Evolutionary conservation across 495 filamentous ascomycete genomes (phyloP).

Genomic region (Trichoderma virens): DNA sequence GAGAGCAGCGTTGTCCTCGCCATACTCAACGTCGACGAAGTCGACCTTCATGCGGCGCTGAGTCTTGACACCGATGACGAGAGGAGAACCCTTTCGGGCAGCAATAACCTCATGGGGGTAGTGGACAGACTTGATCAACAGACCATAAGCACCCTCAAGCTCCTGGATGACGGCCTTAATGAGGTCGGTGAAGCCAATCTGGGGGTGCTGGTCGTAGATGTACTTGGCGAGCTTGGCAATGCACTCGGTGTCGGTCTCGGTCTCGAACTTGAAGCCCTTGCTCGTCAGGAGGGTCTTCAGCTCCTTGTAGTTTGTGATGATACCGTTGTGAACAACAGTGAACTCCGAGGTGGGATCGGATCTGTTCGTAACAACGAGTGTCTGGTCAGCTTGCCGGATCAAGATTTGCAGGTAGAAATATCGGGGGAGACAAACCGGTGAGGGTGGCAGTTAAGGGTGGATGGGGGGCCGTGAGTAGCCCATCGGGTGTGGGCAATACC

Average conservation of each 20-base stretch:
- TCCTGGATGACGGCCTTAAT: conserved; percentile 97
- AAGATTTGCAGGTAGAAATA: background rate
- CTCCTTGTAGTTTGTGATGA: conserved; percentile 99
- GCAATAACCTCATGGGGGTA: conserved; percentile 97
- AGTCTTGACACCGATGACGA: conserved; percentile 92
- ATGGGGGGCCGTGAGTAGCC: conserved; percentile 95
- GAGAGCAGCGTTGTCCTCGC: conserved; percentile 71
- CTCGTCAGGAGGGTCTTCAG: conserved; percentile 82
- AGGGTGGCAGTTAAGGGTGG: conserved; percentile 92
- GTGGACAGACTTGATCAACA: conserved; percentile 95
- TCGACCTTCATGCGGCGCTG: conserved; percentile 99
- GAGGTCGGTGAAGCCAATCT: conserved; percentile 90
- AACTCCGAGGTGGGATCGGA: conserved; percentile 90
- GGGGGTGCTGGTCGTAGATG: conserved; percentile 90
- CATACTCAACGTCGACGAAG: conserved; percentile 97
- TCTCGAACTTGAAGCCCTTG: conserved; percentile 98
- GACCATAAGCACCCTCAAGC: conserved; percentile 93
- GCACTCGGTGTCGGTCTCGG: conserved; percentile 97
- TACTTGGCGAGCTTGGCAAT: conserved; percentile 99
- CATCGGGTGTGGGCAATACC: conserved; percentile 98
- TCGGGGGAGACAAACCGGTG: conserved; percentile 63
- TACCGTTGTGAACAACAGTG: conserved; percentile 96
- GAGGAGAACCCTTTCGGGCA: conserved; percentile 92
- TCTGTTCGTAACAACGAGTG: conserved; percentile 21
- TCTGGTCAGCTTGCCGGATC: background rate